phyloP scores from a whole-genome alignment of 768 basidiomycete species.

The Saitozyma podzolica region DNA sequence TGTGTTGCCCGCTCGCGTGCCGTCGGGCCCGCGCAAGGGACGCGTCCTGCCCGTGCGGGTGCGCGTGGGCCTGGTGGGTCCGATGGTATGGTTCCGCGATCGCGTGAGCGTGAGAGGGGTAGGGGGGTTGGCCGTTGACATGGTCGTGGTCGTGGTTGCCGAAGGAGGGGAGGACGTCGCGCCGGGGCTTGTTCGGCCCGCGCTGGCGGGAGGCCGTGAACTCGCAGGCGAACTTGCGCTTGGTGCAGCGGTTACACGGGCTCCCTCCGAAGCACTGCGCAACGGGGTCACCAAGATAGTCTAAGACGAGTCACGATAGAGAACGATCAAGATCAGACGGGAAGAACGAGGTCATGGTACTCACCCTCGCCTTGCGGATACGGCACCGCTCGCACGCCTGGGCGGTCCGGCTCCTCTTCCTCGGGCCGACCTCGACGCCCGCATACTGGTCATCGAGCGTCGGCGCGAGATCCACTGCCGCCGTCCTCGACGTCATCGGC shows the following conservation, averaged over 20 bases:
- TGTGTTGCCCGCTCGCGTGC: no score
- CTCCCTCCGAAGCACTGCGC: conserved; percentile 42
- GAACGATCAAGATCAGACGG: no score
- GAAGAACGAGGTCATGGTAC: conserved; percentile 4
- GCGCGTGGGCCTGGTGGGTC: no score
- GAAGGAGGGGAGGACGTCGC: background rate
- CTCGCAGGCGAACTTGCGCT: conserved; percentile 10
- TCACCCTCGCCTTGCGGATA: conserved; percentile 49
- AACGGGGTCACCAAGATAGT: background rate
- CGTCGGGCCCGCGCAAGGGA: no score
- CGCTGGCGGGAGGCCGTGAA: conserved; percentile 12
- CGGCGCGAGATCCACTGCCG: conserved; percentile 37
- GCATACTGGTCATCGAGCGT: no score
- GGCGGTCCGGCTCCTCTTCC: conserved; percentile 44
- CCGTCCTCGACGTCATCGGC: no score
- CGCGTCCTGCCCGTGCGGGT: no score
- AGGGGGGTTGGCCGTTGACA: background rate
- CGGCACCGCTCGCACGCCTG: conserved; percentile 52
- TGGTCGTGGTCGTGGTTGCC: background rate
- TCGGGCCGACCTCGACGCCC: no score
- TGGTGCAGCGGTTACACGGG: conserved; percentile 41
- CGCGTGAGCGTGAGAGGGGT: background rate
- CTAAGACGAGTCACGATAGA: background rate
- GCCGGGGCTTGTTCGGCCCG: background rate
- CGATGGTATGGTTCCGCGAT: no score